A percentile compares a stretch with the other conserved stretches of the same genome.
phyloP scores from a whole-genome alignment of 2,329 filamentous ascomycete species.

The Sporothrix pallida region DNA sequence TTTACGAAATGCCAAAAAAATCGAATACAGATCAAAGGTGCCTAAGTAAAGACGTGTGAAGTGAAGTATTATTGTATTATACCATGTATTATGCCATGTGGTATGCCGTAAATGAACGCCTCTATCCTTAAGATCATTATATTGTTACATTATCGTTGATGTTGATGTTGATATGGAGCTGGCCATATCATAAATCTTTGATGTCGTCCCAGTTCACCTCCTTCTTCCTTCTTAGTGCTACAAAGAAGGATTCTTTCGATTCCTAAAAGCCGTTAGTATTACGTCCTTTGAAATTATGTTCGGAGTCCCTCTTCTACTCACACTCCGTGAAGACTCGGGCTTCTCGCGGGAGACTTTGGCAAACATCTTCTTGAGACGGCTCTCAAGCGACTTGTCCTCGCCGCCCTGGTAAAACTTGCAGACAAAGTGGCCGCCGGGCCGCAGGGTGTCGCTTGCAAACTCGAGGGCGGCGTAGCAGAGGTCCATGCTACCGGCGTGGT shows the following conservation, averaged over 20 bases:
- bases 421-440: constrained; percentile 83
- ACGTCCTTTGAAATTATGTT: neutral
- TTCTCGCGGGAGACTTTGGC: constrained; percentile 83
- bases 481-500: constrained; percentile 95
- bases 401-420: constrained; percentile 97
- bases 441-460: constrained; percentile 85
- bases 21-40: constrained; percentile 24
- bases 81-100: neutral
- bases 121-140: constrained; percentile 1
- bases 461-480: constrained; percentile 83
- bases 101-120: neutral
- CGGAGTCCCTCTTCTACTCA: constrained; percentile 52
- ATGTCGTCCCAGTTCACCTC: constrained; percentile 43
- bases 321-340: constrained; percentile 85
- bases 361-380: constrained; percentile 76
- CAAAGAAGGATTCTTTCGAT: constrained; percentile 85
- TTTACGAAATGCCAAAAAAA: constrained; percentile 32
- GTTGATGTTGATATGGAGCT: neutral
- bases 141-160: neutral
- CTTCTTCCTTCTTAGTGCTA: constrained; percentile 73
- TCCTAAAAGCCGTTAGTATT: constrained; percentile 59
- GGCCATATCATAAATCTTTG: constrained; percentile 26
- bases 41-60: neutral
- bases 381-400: constrained; percentile 83
- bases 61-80: neutral